These are phyloP conservation scores for Fusarium nygamai DNA, from an alignment of 2,329 filamentous ascomycete genomes.

Conservation along the genomic window DNA sequence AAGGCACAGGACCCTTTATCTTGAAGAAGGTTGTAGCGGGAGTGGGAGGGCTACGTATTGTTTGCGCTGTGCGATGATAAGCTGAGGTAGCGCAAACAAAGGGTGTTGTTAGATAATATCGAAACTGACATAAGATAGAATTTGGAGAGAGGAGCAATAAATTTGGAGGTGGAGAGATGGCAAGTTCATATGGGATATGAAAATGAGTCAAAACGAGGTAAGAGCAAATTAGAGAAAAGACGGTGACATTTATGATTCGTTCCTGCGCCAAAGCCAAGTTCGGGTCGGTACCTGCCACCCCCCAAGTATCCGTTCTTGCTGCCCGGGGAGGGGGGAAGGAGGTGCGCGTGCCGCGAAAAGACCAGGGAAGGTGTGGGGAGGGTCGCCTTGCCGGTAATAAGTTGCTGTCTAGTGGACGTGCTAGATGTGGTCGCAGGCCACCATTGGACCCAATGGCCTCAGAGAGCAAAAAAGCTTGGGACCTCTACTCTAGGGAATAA, in stretches of 20 bases:
- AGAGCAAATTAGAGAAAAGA: slow-evolving; percentile 34
- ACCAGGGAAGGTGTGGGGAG: slow-evolving; percentile 26
- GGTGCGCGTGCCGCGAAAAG: slow-evolving; percentile 34
- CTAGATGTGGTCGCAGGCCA: not conserved
- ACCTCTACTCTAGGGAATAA: not conserved
- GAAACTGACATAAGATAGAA: not conserved
- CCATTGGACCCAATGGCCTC: not conserved
- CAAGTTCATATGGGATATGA: slow-evolving; percentile 17
- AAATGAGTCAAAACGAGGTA: slow-evolving; percentile 35
- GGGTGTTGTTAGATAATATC: not conserved
- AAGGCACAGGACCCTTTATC: slow-evolving; percentile 41
- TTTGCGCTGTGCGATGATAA: slow-evolving; percentile 15
- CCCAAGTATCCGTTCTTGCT: slow-evolving; percentile 15
- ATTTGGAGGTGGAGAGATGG: slow-evolving; percentile 12
- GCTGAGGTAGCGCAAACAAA: not conserved
- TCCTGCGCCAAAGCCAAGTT: slow-evolving; percentile 34
- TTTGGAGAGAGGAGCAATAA: slow-evolving; percentile 5
- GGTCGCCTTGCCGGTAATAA: slow-evolving; percentile 24
- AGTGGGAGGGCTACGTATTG: slow-evolving; percentile 20
- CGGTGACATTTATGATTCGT: slow-evolving; percentile 40
- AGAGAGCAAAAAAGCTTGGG: not conserved
- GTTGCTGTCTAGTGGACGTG: slow-evolving; percentile 9
- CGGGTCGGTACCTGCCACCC: slow-evolving; percentile 35
- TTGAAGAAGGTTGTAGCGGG: slow-evolving; percentile 26
- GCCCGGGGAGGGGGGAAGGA: not conserved